Evolutionary conservation across 2,329 filamentous ascomycete species (phyloP), one percentile per base, ranked within the genome.

Genomic region (Trichoderma guizhouense): DNA sequence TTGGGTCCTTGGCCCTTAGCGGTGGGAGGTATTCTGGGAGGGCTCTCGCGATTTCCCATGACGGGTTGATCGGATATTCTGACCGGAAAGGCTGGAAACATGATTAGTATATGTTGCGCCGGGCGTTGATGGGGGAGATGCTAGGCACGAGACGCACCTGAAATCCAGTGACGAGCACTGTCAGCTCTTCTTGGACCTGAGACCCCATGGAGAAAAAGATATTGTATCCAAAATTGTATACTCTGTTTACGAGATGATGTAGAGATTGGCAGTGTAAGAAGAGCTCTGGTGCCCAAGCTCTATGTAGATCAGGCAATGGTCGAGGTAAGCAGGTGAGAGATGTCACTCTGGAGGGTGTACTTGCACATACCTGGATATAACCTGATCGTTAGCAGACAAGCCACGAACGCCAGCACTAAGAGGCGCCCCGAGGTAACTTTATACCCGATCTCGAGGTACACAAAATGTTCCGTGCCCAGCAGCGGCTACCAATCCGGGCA

Each of bases 21-120:
- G 85, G 82, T 3, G 89, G 87, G 6, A 95, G 86, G 75, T 88
- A 86, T 3, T 86, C 80, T 4, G 93, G 91, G n/a, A 97, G 88
- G 24, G 83, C 84, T 30, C 85, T 86, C 63, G 92, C 90, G 78
- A 97, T 95, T 78, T 95, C 88, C 87, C 89, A 95, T 3, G 93
- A 94, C 9, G 94, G 93, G 79, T 97, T 97, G 72, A 91, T 83
- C 32, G 90, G 88, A 78, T 91, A 90, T 58, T 91, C 83, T n/a
- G 83, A 85, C 76, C 91, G 90, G 81, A 97, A 97, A 1, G 94
- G 91, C 93, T 95, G 73, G 68, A 43, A 12, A 36, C 9, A 21
- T 14, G 24, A 21, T 21, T n/a, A 28, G 47, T 32, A 26, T 5
- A 39, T 39, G 7, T 24, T 60, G 28, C 7, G 32, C 30, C 9